Evolutionary conservation across 768 basidiomycete genomes (phyloP).

Genomic region (Termitomyces sp.): DNA sequence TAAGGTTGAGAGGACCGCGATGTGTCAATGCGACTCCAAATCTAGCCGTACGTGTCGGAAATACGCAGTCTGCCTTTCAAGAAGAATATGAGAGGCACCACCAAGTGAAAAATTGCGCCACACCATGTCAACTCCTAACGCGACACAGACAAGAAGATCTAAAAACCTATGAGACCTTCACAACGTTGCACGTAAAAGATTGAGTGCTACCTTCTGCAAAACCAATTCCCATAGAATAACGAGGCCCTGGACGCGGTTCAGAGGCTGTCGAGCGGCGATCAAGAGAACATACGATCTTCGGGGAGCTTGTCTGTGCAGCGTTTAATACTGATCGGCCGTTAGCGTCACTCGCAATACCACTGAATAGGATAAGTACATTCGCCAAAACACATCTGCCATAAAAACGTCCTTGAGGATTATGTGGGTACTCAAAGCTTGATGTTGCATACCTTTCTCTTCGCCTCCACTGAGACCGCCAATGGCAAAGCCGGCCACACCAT

Average conservation of each 20-base stretch:
- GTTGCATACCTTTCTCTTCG: constrained; percentile 74
- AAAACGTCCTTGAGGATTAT: not conserved
- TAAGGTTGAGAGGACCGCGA: constrained; percentile 76
- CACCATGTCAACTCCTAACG: constrained; percentile 92
- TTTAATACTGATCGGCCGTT: constrained; percentile 49
- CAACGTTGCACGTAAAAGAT: not conserved
- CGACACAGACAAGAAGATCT: constrained; percentile 89
- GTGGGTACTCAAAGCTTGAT: not conserved
- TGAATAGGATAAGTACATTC: constrained; percentile 49
- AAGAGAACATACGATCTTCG: constrained; percentile 54
- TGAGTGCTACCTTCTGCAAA: constrained; percentile 71
- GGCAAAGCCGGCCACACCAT: constrained; percentile 83
- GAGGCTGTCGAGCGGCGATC: constrained; percentile 1
- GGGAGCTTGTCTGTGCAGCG: constrained; percentile 80
- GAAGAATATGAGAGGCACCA: not conserved
- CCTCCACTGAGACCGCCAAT: constrained; percentile 90
- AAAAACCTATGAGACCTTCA: not conserved
- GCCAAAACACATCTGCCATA: constrained; percentile 74
- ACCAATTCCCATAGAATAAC: constrained; percentile 91
- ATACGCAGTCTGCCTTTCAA: constrained; percentile 83
- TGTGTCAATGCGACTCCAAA: constrained; percentile 88
- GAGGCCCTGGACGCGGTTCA: constrained; percentile 51
- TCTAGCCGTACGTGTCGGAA: constrained; percentile 87
- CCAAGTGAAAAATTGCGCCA: constrained; percentile 6
- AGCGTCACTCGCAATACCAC: not conserved